Base-by-base conservation (phyloP, 106 monocot genomes). In the Phalaenopsis equestris region DNA sequence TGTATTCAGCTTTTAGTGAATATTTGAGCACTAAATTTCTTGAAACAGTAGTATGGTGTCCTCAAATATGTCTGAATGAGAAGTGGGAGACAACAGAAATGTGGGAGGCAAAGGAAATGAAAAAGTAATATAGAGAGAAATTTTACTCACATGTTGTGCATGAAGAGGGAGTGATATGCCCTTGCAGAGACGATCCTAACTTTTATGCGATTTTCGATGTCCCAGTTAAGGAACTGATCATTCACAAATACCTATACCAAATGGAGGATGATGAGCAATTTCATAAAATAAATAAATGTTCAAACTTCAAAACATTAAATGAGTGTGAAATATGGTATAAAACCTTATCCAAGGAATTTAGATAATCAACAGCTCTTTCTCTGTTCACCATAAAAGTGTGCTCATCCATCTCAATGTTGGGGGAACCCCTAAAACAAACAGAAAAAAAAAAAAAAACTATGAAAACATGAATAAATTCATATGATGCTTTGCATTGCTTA, bases 361-460 rank as follows among this genome's bases (percentile, higher is more conserved):
- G 81, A 68, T 98, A 98, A 81, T 98, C 98, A 47, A 98, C 98
- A 14, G 98, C 98, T 77, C 98, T 91, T 86, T 98, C 98, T 75
- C 98, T 86, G 92, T 98, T 98, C 10, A 91, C 91, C 57, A 98
- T 74, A 77, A 98, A 98, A 2, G 98, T 92, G 58, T 98, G 98
- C 83, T 94, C 98, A 56, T 98, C 98, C 98, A 98, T 98, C 89
- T 98, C 98, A 73, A 98, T 98, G 85, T 98, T 98, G 0, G 98
- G 98, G 0, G 98, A 98, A 14, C 98, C 98, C 87, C 97, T 97
- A 30, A 52, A 52, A 3, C 68, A 39, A n/a, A 18, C 78, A 24
- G 36, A 68, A 56, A 76, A 67, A 79, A 56, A 76, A 67, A 79
- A 55, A 41, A 6, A 39, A 41, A 38, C 1, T 55, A 75, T 17